Evolutionary conservation across 805 yeast species (phyloP).

Genomic region (Cyberlindnera lachancei): DNA sequence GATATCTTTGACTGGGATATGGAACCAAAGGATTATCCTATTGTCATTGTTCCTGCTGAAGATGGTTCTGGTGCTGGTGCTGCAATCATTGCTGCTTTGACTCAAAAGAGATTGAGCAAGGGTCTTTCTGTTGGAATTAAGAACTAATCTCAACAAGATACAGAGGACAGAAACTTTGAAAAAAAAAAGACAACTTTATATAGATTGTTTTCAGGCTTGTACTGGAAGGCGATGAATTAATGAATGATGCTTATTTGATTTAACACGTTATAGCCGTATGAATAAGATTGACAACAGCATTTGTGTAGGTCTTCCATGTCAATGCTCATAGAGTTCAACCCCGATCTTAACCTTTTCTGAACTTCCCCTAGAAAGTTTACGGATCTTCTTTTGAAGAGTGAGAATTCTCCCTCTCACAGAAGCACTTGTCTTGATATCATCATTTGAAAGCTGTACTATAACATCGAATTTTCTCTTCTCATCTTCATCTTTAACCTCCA

Average conservation of each 20-base stretch:
- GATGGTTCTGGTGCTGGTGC: constrained; percentile 99
- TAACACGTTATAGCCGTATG: too few species aligned
- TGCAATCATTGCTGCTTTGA: constrained; percentile 93
- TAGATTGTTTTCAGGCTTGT: too few species aligned
- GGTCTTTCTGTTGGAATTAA: constrained; percentile 61
- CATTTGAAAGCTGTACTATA: constrained; percentile 38
- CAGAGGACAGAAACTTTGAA: too few species aligned
- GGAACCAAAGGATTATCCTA: constrained; percentile 54
- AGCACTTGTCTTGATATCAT: constrained; percentile 51
- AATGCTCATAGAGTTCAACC: constrained; percentile 35
- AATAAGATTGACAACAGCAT: too few species aligned
- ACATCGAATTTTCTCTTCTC: constrained; percentile 32
- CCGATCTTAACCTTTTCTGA: constrained; percentile 45
- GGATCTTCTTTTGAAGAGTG: constrained; percentile 51
- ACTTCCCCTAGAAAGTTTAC: constrained; percentile 44
- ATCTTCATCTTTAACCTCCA: constrained; percentile 23
- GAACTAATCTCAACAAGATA: constrained; percentile 6
- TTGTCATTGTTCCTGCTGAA: constrained; percentile 84
- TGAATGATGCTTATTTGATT: too few species aligned
- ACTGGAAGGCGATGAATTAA: too few species aligned
- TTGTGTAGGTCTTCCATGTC: not conserved
- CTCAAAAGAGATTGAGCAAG: constrained; percentile 66
- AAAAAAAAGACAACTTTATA: too few species aligned
- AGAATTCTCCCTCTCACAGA: constrained; percentile 52
- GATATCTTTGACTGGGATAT: constrained; percentile 81